phyloP scores from a whole-genome alignment of 139 green algal species.

The Spirogloea muscicola region DNA sequence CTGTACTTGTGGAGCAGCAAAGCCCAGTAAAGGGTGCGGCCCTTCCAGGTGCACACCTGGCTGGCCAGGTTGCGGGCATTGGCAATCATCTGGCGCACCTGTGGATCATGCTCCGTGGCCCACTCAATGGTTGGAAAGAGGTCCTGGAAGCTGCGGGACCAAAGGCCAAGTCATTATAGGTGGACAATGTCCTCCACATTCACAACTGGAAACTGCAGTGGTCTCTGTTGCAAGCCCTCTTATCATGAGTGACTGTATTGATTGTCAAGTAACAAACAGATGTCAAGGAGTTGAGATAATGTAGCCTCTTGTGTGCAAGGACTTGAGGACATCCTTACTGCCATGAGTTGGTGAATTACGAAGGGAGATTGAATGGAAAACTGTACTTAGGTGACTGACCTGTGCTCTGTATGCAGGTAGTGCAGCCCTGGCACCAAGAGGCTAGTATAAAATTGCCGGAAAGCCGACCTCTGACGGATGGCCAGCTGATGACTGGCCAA shows the following conservation, averaged over 20 bases:
- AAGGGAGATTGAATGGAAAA: no score
- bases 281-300: no score
- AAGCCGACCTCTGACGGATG: slow-evolving; percentile 23
- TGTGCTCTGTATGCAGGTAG: neutral
- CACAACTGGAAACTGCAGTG: no score
- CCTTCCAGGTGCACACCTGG: slow-evolving; percentile 4
- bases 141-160: slow-evolving; percentile 4
- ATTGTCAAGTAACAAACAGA: no score
- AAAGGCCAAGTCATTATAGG: no score
- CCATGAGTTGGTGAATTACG: no score
- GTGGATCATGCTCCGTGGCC: neutral
- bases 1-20: slow-evolving; percentile 1
- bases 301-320: no score
- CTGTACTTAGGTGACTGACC: slow-evolving; percentile 1
- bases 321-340: no score
- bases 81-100: slow-evolving; percentile 1
- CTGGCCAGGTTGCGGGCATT: slow-evolving; percentile 10
- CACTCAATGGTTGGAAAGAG: slow-evolving; percentile 19
- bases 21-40: slow-evolving; percentile 27
- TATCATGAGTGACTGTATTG: no score
- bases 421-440: slow-evolving; percentile 18
- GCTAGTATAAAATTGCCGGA: slow-evolving; percentile 7
- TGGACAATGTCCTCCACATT: no score
- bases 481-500: neutral
- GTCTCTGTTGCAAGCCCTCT: no score